Conservation (phyloP, 805 yeast genomes). For the Komagataella populi region DNA sequence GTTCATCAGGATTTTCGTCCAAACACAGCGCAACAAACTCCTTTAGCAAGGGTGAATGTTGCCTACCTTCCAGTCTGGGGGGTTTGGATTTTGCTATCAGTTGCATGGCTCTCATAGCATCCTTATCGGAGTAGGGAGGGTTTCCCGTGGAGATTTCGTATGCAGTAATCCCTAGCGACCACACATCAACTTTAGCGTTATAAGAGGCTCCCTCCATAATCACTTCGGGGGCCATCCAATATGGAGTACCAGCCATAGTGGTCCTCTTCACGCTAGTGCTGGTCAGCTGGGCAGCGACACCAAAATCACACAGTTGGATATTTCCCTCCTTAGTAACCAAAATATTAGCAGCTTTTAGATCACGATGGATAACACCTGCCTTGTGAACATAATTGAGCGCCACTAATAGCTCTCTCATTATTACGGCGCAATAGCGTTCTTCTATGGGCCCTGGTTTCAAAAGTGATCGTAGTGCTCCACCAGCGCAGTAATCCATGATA, state of each 20-base stretch:
- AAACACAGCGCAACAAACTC: conserved; percentile 85
- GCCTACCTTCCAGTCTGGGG: conserved; percentile 85
- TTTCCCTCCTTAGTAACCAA: conserved; percentile 51
- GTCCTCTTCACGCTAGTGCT: conserved; percentile 66
- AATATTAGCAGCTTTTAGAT: conserved; percentile 39
- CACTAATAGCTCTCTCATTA: conserved; percentile 65
- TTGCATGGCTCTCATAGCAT: conserved; percentile 90
- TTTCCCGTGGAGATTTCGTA: conserved; percentile 94
- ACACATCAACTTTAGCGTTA: conserved; percentile 87
- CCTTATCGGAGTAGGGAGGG: conserved; percentile 95
- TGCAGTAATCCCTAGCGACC: conserved; percentile 93
- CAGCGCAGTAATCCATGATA: conserved; percentile 95
- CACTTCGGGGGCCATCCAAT: conserved; percentile 99
- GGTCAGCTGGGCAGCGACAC: conserved; percentile 91
- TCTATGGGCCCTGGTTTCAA: conserved; percentile 80
- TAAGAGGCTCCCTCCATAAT: conserved; percentile 82
- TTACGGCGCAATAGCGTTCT: conserved; percentile 72
- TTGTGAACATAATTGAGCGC: conserved; percentile 77
- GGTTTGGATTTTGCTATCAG: conserved; percentile 88
- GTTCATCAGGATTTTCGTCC: conserved; percentile 84
- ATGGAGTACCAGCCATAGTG: conserved; percentile 92
- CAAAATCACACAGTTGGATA: conserved; percentile 91
- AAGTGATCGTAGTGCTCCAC: conserved; percentile 84
- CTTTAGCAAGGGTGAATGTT: conserved; percentile 60
- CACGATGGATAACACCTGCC: conserved; percentile 90